These are phyloP conservation scores for Aspergillus puulaauensis DNA, from an alignment of 2,329 filamentous ascomycete genomes.

Conservation along the genomic window DNA sequence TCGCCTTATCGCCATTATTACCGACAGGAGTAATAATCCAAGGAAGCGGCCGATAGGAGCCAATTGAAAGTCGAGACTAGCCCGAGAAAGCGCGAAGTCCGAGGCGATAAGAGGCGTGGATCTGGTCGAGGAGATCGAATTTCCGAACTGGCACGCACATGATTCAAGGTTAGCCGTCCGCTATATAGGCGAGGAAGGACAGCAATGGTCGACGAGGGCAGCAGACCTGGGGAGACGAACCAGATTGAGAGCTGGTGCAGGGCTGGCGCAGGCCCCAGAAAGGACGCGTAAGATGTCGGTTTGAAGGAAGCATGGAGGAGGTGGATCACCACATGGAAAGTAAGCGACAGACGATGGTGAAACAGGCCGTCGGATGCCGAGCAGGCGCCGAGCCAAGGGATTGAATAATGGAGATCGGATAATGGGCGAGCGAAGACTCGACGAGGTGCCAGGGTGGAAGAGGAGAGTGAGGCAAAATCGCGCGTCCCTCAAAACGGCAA, in stretches of 20 bases:
- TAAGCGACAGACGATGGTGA: conserved; percentile 29
- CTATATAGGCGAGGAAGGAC: not conserved
- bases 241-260: not conserved
- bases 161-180: not conserved
- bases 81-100: not conserved
- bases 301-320: conserved; percentile 11
- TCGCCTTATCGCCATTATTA: not conserved
- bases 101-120: not conserved
- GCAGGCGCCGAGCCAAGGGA: not conserved
- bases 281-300: conserved; percentile 26
- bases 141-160: not conserved
- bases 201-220: not conserved
- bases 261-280: not conserved
- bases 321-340: conserved; percentile 20
- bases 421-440: not conserved
- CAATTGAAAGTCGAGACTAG: not conserved
- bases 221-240: not conserved
- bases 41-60: not conserved
- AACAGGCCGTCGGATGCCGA: conserved; percentile 20
- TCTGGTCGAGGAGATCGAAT: not conserved
- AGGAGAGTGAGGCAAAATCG: not conserved
- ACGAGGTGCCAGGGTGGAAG: too few species aligned
- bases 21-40: not conserved
- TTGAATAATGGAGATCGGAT: not conserved
- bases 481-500: conserved; percentile 5